Base-by-base conservation (phyloP, 2,329 filamentous ascomycete genomes). In the Orbilia quercus region DNA sequence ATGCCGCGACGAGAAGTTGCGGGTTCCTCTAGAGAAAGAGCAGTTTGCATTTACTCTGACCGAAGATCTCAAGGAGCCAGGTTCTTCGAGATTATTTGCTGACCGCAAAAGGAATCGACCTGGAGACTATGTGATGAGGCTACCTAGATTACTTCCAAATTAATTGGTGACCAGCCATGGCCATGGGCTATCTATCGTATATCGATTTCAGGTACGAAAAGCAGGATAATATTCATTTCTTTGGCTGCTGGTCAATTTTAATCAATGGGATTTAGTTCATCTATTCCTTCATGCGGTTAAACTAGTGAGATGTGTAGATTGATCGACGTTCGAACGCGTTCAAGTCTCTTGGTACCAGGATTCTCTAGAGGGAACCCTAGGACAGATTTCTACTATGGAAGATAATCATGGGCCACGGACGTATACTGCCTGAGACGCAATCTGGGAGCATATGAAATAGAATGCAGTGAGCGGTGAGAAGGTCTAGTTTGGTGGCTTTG, bases 11-110 rank as follows among this genome's bases (percentile, higher is more conserved):
- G 23, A 31, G 2, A 16, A 16, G 7, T 7, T 47, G n/a, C 23
- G 12, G 12, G 11, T 3, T 11, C 12, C 12, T 4, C 2, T 59
- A 2, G 42, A 7, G 11, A 22, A 31, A 3, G 23, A 42, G 7
- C 47, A 59, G 11, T 22, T 45, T 23, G 54, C n/a, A 11, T 22
- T 45, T 23, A 40, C n/a, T 36, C n/a, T 59, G 28, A 40, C 42
- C 9, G 16, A 59, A 23, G 54, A 59, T 47, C 18, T 57, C 18
- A 36, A n/a, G 28, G n/a, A 31, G 4, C 16, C 53, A 14, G 11
- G n/a, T 16, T 7, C 12, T 20, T 25, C 16, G 31, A 36, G 22
- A 38, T 20, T n/a, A 14, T 20, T 28, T 50, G 11, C 12, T 53
- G 5, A n/a, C 31, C 7, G 18, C 22, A 18, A 59, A 45, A 20